Evolutionary conservation across 495 filamentous ascomycete genomes (phyloP), one percentile per base, ranked within the genome.

Genomic region (Neurospora intermedia): DNA sequence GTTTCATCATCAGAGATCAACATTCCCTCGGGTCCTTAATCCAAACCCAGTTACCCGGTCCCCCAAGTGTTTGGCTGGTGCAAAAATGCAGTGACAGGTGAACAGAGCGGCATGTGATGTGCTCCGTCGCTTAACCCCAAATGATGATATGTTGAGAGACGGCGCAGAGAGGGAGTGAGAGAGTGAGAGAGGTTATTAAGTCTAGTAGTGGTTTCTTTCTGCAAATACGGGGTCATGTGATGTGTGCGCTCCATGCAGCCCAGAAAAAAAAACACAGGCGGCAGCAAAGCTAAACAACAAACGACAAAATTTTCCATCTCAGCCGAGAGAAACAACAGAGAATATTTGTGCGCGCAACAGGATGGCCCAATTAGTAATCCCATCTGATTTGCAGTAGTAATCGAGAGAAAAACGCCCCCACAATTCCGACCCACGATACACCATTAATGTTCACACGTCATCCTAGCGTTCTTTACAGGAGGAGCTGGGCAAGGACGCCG

Each of bases 401-500:
- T 41, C 43, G 59, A 62, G 45, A 73, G 43, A 70, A 38, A n/a
- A 48, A 70, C 71, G 18, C 73, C 69, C 13, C 59, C 11, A 23
- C 62, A 16, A 43, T 70, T 41, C 72, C 46, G 27, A 35, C 27
- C 69, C 72, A 35, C 69, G 39, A 71, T 54, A 59, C 27, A 20
- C 72, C 42, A 71, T 59, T 71, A n/a, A 69, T 71, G 48, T 73
- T 70, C 70, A 69, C 20, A 46, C 71, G 46, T 66, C 38, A 59
- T 35, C 27, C 72, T 15, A 41, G 41, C 27, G 59, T 69, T 69
- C 35, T 71, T 81, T 78, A 81, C 73, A 54, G 75, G 74, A 82
- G 73, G 40, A 78, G 73, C 70, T 77, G 73, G 72, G 83, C 79
- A 62, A 85, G 62, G 43, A 76, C 83, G 72, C 78, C 84, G 15